Percentiles rank a stretch among this genome's conserved stretches.
phyloP scores from a whole-genome alignment of 768 basidiomycete genomes.

The Leccinum ochraceum region DNA sequence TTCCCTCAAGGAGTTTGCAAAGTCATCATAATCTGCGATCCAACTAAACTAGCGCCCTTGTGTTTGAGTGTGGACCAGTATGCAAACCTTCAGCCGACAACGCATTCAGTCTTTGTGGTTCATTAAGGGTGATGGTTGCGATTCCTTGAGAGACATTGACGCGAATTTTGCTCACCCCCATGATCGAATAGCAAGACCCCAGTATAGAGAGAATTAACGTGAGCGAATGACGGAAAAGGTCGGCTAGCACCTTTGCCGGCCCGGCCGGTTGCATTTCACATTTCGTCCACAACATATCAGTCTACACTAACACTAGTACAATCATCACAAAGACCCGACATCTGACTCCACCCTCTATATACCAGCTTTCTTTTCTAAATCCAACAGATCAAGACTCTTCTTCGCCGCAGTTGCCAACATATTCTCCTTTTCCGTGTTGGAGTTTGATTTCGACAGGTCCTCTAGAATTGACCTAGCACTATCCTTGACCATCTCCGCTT shows the following conservation, averaged over 20 bases:
- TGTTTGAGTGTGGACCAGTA: conserved; percentile 19
- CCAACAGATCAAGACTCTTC: conserved; percentile 47
- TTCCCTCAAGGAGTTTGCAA: conserved; percentile 57
- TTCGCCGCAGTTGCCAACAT: conserved; percentile 42
- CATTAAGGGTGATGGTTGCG: conserved; percentile 68
- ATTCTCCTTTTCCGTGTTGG: conserved; percentile 35
- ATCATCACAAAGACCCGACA: not conserved
- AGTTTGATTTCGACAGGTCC: conserved; percentile 41
- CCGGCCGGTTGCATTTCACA: conserved; percentile 2
- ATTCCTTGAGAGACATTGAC: conserved; percentile 56
- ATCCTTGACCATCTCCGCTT: conserved; percentile 52
- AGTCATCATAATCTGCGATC: conserved; percentile 56
- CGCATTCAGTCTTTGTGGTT: conserved; percentile 61
- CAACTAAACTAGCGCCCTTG: not conserved
- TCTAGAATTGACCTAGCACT: conserved; percentile 51
- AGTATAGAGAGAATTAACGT: not conserved
- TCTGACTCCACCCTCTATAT: not conserved
- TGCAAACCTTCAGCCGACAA: conserved; percentile 48
- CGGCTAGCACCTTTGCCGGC: conserved; percentile 3
- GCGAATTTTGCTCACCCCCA: conserved; percentile 42
- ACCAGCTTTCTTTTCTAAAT: conserved; percentile 9
- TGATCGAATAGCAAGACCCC: conserved; percentile 14
- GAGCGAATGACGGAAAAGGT: not conserved
- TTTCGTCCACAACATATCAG: not conserved
- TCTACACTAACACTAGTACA: conserved; percentile 2